Evolutionary conservation across 768 basidiomycete species (phyloP).

Genomic region (Pleurotus eryngii): DNA sequence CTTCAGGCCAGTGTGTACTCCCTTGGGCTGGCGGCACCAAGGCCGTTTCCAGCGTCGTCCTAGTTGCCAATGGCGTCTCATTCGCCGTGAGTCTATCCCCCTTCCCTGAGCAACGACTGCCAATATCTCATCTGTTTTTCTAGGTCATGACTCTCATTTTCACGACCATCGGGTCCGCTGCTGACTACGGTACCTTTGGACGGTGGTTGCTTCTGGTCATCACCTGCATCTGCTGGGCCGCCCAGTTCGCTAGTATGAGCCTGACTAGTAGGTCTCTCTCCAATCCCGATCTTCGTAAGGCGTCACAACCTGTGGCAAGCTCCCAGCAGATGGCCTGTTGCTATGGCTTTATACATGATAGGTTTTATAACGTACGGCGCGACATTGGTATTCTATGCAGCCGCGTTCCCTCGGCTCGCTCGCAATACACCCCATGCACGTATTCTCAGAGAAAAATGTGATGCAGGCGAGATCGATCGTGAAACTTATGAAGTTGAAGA

Average conservation of each 20-base stretch:
- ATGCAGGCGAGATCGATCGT: slow-evolving; percentile 52
- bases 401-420: slow-evolving; percentile 76
- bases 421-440: slow-evolving; percentile 70
- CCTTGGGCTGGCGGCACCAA: slow-evolving; percentile 76
- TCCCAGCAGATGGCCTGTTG: slow-evolving; percentile 67
- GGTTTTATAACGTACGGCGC: slow-evolving; percentile 80
- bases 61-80: slow-evolving; percentile 71
- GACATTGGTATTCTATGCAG: slow-evolving; percentile 78
- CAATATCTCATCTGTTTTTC: not conserved
- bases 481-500: slow-evolving; percentile 74
- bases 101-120: not conserved
- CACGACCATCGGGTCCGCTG: slow-evolving; percentile 74
- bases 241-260: slow-evolving; percentile 75
- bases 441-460: slow-evolving; percentile 49
- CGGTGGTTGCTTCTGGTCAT: slow-evolving; percentile 72
- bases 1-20: slow-evolving; percentile 74
- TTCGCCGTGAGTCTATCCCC: slow-evolving; percentile 55
- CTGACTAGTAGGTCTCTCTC: slow-evolving; percentile 51
- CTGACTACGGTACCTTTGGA: slow-evolving; percentile 74
- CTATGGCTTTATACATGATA: slow-evolving; percentile 78
- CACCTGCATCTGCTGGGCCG: slow-evolving; percentile 76
- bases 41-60: slow-evolving; percentile 70
- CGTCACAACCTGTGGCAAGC: slow-evolving; percentile 29
- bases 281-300: not conserved
- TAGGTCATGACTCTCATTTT: slow-evolving; percentile 79